phyloP scores from a whole-genome alignment of 352 stramenopile species.

The Vaucheria bursata region DNA sequence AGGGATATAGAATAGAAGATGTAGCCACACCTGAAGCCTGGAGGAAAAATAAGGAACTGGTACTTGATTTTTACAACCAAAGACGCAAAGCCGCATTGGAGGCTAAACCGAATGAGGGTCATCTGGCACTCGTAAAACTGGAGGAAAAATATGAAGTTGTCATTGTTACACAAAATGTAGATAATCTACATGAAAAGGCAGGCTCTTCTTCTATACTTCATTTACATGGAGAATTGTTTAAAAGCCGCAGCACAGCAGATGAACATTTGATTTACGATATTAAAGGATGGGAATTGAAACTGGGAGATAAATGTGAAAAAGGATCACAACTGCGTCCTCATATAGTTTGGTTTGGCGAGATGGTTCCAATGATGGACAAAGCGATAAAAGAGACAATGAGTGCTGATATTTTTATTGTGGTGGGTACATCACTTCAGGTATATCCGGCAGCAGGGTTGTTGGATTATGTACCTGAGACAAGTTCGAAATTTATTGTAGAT shows the following conservation, averaged over 20 bases:
- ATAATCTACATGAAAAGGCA: conserved; percentile 1
- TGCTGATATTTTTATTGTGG: background rate
- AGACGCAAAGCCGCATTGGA: background rate
- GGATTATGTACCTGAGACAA: too few relatives aligned
- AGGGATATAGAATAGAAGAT: background rate
- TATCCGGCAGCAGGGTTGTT: too few relatives aligned
- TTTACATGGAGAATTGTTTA: background rate
- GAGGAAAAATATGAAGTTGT: background rate
- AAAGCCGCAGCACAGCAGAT: background rate
- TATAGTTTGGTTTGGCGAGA: background rate
- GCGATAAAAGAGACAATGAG: background rate
- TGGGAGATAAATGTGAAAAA: background rate
- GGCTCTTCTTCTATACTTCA: background rate
- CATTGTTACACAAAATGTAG: conserved; percentile 4
- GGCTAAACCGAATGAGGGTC: background rate
- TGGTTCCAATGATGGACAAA: background rate
- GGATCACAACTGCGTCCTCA: background rate
- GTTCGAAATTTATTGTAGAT: too few relatives aligned
- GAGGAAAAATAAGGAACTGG: background rate
- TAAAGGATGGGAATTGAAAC: background rate
- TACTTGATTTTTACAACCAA: background rate
- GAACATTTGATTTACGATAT: background rate
- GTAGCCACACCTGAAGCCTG: background rate
- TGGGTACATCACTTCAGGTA: background rate
- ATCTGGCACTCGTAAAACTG: background rate